Percentiles rank a stretch among this genome's conserved stretches.
Evolutionary conservation across 495 filamentous ascomycete species (phyloP).

Genomic region (Penicilliopsis zonata): DNA sequence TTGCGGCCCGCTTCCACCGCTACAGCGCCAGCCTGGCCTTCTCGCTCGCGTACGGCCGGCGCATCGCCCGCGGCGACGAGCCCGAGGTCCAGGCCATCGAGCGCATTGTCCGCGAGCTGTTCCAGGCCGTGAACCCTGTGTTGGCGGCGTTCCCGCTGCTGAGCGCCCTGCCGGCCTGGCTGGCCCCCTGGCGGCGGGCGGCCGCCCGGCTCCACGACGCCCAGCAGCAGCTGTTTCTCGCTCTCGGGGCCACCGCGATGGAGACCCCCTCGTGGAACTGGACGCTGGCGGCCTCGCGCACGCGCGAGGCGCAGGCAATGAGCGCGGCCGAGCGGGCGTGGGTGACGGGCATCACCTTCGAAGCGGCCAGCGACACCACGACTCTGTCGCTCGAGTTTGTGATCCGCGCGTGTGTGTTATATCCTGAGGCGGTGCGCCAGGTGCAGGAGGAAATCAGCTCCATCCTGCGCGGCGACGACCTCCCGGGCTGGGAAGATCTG

Average conservation of each 20-base stretch:
- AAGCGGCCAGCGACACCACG: slow-evolving; percentile 25
- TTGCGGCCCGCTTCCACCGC: slow-evolving; percentile 43
- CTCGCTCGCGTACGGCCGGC: slow-evolving; percentile 44
- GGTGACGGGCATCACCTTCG: slow-evolving; percentile 20
- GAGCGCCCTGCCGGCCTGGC: slow-evolving; percentile 22
- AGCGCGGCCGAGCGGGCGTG: slow-evolving; percentile 16
- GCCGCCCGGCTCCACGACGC: slow-evolving; percentile 18
- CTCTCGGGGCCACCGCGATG: background rate
- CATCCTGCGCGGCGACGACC: slow-evolving; percentile 22
- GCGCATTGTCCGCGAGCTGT: slow-evolving; percentile 13
- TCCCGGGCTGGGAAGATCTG: slow-evolving; percentile 37
- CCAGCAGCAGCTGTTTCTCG: slow-evolving; percentile 13
- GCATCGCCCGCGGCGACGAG: slow-evolving; percentile 18
- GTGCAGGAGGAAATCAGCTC: slow-evolving; percentile 17
- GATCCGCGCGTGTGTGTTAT: slow-evolving; percentile 12
- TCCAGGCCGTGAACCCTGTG: slow-evolving; percentile 16
- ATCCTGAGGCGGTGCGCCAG: slow-evolving; percentile 6
- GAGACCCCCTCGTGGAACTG: slow-evolving; percentile 4
- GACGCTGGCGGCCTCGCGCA: background rate
- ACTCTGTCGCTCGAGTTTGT: slow-evolving; percentile 18
- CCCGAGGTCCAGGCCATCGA: slow-evolving; percentile 12
- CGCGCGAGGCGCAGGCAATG: slow-evolving; percentile 3
- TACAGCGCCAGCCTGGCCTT: slow-evolving; percentile 49
- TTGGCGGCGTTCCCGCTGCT: slow-evolving; percentile 30
- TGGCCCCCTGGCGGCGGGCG: slow-evolving; percentile 40